Conservation (phyloP, 805 yeast species). For the Kodamaea kaohsiungensis region DNA sequence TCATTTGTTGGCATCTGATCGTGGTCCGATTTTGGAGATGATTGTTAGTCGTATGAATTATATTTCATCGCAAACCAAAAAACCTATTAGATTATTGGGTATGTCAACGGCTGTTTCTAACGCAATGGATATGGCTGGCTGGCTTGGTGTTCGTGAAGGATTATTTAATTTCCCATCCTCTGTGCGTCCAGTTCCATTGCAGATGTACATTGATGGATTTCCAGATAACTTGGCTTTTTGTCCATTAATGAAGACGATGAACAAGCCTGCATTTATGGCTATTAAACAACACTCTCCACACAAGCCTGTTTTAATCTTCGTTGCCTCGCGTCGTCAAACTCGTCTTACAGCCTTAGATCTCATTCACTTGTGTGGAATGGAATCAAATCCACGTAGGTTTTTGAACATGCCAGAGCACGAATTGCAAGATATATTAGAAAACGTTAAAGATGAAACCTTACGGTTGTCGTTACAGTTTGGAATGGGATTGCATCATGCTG, state of each 20-base stretch:
- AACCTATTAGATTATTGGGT: slow-evolving; percentile 67
- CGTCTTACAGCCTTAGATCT: slow-evolving; percentile 77
- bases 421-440: slow-evolving; percentile 46
- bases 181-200: slow-evolving; percentile 82
- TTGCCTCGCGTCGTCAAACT: slow-evolving; percentile 82
- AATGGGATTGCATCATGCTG: slow-evolving; percentile 82
- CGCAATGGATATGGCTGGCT: slow-evolving; percentile 82
- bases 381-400: slow-evolving; percentile 72
- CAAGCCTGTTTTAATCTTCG: slow-evolving; percentile 83
- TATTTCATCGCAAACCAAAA: slow-evolving; percentile 58
- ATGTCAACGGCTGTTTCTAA: slow-evolving; percentile 86
- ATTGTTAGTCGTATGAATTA: slow-evolving; percentile 87
- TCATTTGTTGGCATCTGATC: slow-evolving; percentile 78
- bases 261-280: slow-evolving; percentile 89
- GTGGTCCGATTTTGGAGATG: slow-evolving; percentile 86
- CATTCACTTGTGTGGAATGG: slow-evolving; percentile 77
- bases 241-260: slow-evolving; percentile 85
- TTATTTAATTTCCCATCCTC: slow-evolving; percentile 79
- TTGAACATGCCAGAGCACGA: slow-evolving; percentile 66
- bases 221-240: slow-evolving; percentile 81
- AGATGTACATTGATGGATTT: slow-evolving; percentile 85
- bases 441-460: slow-evolving; percentile 82
- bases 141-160: slow-evolving; percentile 76
- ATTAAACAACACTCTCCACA: slow-evolving; percentile 87
- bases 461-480: slow-evolving; percentile 74